Conservation (phyloP, 75 land plant species). For the Adiantum capillusveneris region DNA sequence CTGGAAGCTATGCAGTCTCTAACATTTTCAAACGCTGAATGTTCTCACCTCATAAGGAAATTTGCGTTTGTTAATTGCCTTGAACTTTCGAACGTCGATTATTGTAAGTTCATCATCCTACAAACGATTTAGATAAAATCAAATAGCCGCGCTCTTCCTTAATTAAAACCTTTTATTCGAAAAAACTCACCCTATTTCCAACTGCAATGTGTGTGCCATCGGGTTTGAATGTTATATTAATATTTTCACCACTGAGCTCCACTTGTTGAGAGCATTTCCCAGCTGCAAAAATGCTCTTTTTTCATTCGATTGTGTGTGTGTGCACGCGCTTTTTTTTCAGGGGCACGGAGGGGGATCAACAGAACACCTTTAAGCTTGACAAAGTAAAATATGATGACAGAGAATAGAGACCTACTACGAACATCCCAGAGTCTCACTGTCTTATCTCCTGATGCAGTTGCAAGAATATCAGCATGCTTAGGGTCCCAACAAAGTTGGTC, state of each 20-base stretch:
- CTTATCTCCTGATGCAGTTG: conserved; percentile 94
- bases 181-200: conserved; percentile 71
- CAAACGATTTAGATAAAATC: conserved; percentile 5
- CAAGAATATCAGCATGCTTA: conserved; percentile 84
- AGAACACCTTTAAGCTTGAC: no score
- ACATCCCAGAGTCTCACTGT: conserved; percentile 98
- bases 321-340: no score
- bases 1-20: no score
- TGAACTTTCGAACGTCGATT: conserved; percentile 91
- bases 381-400: no score
- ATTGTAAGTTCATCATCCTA: conserved; percentile 96
- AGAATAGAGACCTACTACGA: conserved; percentile 57
- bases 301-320: no score
- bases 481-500: conserved; percentile 99
- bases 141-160: background rate
- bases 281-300: conserved; percentile 35
- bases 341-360: no score
- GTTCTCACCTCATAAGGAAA: conserved; percentile 80
- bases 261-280: conserved; percentile 95
- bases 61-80: conserved; percentile 74
- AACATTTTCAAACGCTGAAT: no score
- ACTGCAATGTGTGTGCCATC: conserved; percentile 95
- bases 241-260: conserved; percentile 96
- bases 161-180: background rate
- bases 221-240: conserved; percentile 90